Percentiles rank a stretch among this genome's conserved stretches.
These are phyloP conservation scores for Phytophthora tentaculata DNA, from an alignment of 352 stramenopile genomes.

Conservation along the genomic window DNA sequence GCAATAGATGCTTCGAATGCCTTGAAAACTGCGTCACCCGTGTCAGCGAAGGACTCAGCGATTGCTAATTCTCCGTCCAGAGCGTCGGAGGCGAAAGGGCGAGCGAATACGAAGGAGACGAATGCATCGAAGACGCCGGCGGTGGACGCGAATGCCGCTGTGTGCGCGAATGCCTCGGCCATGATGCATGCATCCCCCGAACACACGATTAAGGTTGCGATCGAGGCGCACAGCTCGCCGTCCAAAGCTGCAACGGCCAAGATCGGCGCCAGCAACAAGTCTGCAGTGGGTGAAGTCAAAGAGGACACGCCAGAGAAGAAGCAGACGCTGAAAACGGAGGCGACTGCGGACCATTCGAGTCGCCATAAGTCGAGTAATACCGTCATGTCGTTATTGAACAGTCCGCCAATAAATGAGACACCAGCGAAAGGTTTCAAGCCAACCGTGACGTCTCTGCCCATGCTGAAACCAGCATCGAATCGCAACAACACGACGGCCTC, in stretches of 20 bases:
- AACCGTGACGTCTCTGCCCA: slow-evolving; percentile 42
- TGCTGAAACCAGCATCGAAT: slow-evolving; percentile 37
- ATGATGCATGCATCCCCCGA: slow-evolving; percentile 42
- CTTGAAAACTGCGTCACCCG: no score
- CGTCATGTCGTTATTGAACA: slow-evolving; percentile 80
- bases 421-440: slow-evolving; percentile 37
- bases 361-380: slow-evolving; percentile 59
- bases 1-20: background rate
- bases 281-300: slow-evolving; percentile 8
- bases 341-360: slow-evolving; percentile 20
- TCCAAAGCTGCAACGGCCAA: slow-evolving; percentile 39
- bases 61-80: background rate
- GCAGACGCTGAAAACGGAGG: slow-evolving; percentile 2
- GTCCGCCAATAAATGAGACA: slow-evolving; percentile 54
- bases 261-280: slow-evolving; percentile 29
- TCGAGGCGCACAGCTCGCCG: slow-evolving; percentile 42
- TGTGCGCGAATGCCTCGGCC: slow-evolving; percentile 2
- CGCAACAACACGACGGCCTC: slow-evolving; percentile 12
- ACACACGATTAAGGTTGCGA: slow-evolving; percentile 37
- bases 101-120: slow-evolving; percentile 9
- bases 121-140: slow-evolving; percentile 9
- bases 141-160: slow-evolving; percentile 17
- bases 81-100: slow-evolving; percentile 3
- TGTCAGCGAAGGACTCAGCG: slow-evolving; percentile 4
- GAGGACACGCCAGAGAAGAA: slow-evolving; percentile 18